These are phyloP conservation scores for Strigomonas galati DNA, from an alignment of 208 protist species.

Conservation along the genomic window DNA sequence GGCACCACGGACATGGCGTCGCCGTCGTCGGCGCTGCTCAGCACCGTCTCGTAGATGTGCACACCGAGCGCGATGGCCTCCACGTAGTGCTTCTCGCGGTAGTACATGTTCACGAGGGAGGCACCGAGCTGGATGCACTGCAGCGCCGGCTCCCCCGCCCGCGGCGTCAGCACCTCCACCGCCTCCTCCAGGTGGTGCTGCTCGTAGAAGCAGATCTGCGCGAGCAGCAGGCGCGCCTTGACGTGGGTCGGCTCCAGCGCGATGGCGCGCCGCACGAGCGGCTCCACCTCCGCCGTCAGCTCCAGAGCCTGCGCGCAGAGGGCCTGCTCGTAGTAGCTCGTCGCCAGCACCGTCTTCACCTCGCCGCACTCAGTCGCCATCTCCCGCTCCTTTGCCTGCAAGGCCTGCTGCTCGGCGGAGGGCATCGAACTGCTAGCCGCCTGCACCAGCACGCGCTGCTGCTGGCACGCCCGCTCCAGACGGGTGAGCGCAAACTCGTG, in stretches of 20 bases:
- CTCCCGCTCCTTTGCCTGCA: slow-evolving; percentile 13
- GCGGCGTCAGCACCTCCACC: slow-evolving; percentile 57
- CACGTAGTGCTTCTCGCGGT: slow-evolving; percentile 50
- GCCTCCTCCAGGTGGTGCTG: slow-evolving; percentile 43
- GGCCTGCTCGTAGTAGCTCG: slow-evolving; percentile 58
- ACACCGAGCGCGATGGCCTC: slow-evolving; percentile 82
- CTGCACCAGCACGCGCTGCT: slow-evolving; percentile 18
- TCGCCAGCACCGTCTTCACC: slow-evolving; percentile 60
- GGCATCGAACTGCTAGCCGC: background rate
- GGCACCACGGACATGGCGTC: slow-evolving; percentile 77
- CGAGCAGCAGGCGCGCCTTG: slow-evolving; percentile 70
- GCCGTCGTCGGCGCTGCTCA: slow-evolving; percentile 77
- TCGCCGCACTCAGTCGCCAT: slow-evolving; percentile 18
- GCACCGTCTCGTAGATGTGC: slow-evolving; percentile 77
- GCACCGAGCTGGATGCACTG: slow-evolving; percentile 80
- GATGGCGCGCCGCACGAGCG: slow-evolving; percentile 32
- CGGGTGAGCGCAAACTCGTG: slow-evolving; percentile 54
- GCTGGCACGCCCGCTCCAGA: slow-evolving; percentile 18
- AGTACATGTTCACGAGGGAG: slow-evolving; percentile 70
- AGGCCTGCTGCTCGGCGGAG: slow-evolving; percentile 1
- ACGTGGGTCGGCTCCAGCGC: slow-evolving; percentile 62
- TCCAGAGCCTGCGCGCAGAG: slow-evolving; percentile 50
- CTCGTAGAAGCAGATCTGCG: slow-evolving; percentile 66
- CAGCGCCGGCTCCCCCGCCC: slow-evolving; percentile 57
- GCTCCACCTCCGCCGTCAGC: slow-evolving; percentile 12